Evolutionary conservation across 2,329 filamentous ascomycete genomes (phyloP).

Genomic region (Aspergillus ochraceoroseus): DNA sequence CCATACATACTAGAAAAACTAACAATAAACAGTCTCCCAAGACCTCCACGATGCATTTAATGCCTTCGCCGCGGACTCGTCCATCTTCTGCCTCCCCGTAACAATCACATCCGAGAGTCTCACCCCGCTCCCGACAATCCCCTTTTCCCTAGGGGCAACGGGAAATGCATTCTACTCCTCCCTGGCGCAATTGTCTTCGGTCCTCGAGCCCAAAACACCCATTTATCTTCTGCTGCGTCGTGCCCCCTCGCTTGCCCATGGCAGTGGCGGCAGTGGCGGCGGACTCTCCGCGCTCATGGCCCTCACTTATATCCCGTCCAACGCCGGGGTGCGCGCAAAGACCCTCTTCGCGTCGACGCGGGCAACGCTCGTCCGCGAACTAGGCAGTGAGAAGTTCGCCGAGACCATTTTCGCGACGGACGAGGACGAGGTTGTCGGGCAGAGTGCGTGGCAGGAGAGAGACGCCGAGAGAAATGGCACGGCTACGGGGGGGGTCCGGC

Average conservation of each 20-base stretch:
- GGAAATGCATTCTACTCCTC: constrained; percentile 48
- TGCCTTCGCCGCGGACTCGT: constrained; percentile 39
- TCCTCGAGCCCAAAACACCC: constrained; percentile 53
- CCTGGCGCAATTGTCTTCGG: constrained; percentile 46
- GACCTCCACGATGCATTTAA: constrained; percentile 47
- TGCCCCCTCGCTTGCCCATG: constrained; percentile 30
- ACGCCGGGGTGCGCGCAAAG: constrained; percentile 60
- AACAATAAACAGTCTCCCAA: too few species aligned
- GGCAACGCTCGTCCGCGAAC: constrained; percentile 55
- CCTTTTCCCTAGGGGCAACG: constrained; percentile 39
- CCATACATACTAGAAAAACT: too few species aligned
- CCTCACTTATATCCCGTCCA: constrained; percentile 59
- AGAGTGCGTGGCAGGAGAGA: constrained; percentile 52
- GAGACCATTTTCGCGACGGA: constrained; percentile 57
- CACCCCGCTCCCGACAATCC: constrained; percentile 37
- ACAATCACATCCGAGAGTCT: constrained; percentile 45
- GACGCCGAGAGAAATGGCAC: constrained; percentile 43
- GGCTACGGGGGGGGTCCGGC: constrained; percentile 23
- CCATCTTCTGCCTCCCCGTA: constrained; percentile 45
- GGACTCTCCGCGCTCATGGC: constrained; percentile 42
- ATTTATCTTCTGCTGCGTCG: constrained; percentile 59
- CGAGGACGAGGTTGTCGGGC: constrained; percentile 52
- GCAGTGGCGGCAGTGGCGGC: too few species aligned
- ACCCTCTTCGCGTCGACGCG: constrained; percentile 63
- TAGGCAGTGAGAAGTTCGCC: constrained; percentile 58